phyloP scores from a whole-genome alignment of 371 early-diverging fungal species.

The Mortierella sp. region DNA sequence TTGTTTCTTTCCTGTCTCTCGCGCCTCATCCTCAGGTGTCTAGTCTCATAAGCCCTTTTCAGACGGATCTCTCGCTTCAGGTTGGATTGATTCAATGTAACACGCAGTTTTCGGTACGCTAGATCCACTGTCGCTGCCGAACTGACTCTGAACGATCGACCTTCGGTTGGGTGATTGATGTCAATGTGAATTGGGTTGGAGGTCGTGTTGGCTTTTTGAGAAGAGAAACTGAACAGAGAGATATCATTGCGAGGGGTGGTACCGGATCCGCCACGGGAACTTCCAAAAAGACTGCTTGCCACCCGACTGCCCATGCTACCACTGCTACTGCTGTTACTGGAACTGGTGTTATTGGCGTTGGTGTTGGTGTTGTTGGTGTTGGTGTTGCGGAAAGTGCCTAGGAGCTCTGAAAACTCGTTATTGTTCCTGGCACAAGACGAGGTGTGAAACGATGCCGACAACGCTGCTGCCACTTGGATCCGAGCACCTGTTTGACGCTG shows the following conservation, averaged over 20 bases:
- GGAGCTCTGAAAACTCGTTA: slow-evolving; percentile 12
- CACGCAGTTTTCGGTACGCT: slow-evolving; percentile 37
- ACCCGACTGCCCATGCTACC: background rate
- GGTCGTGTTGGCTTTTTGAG: slow-evolving; percentile 39
- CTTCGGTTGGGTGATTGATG: slow-evolving; percentile 33
- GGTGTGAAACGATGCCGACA: slow-evolving; percentile 24
- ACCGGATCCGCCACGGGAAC: background rate
- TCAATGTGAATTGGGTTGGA: slow-evolving; percentile 52
- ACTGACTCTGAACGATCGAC: slow-evolving; percentile 40
- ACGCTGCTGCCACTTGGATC: slow-evolving; percentile 8
- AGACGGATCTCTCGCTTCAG: slow-evolving; percentile 48
- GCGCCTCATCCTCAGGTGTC: slow-evolving; percentile 45
- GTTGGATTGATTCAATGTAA: slow-evolving; percentile 44
- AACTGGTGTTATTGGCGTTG: slow-evolving; percentile 10
- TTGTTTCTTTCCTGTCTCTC: slow-evolving; percentile 51
- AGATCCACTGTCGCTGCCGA: slow-evolving; percentile 24
- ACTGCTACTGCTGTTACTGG: slow-evolving; percentile 2
- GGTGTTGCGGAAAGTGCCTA: slow-evolving; percentile 9
- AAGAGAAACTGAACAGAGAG: slow-evolving; percentile 18
- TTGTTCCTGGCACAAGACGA: slow-evolving; percentile 13
- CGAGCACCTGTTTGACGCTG: slow-evolving; percentile 21
- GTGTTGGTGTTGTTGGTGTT: slow-evolving; percentile 5
- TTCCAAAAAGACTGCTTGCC: slow-evolving; percentile 15
- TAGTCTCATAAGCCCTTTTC: slow-evolving; percentile 40
- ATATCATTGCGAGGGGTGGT: slow-evolving; percentile 2